Conservation (phyloP, 257 asterid species). For the Scutellaria minor region DNA sequence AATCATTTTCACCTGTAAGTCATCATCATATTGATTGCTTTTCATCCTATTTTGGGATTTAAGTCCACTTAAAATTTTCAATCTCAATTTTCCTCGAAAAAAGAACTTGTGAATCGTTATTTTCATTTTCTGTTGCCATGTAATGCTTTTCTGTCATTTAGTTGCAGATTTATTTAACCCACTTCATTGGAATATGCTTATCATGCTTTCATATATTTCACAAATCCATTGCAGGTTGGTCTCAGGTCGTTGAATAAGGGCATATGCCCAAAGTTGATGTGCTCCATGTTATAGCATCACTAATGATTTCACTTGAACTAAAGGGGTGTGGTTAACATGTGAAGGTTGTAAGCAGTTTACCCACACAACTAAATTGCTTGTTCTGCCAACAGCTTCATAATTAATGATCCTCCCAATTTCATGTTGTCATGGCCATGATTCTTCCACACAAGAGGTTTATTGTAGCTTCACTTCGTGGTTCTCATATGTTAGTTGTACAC, state of each 20-base stretch:
- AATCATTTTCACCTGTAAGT: slow-evolving; percentile 88
- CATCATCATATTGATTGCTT: background rate
- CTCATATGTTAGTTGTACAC: no score
- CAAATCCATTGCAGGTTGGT: slow-evolving; percentile 70
- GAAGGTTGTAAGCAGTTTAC: slow-evolving; percentile 38
- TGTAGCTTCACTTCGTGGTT: no score
- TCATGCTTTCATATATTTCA: background rate
- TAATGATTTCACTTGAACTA: slow-evolving; percentile 88
- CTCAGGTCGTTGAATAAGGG: slow-evolving; percentile 94
- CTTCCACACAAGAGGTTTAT: no score
- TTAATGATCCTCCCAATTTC: no score
- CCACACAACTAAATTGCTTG: no score
- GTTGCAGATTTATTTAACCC: background rate
- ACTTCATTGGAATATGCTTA: background rate
- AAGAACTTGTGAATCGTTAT: background rate
- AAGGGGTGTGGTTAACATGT: slow-evolving; percentile 92
- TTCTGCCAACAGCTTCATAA: slow-evolving; percentile 43
- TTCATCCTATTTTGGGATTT: slow-evolving; percentile 19
- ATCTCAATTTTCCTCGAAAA: background rate
- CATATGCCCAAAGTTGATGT: slow-evolving; percentile 84
- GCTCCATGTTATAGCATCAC: slow-evolving; percentile 67
- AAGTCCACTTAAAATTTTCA: background rate
- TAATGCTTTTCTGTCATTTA: background rate
- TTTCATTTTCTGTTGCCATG: slow-evolving; percentile 1
- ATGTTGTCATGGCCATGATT: no score